Base-by-base conservation (phyloP, 2,329 filamentous ascomycete species). In the Claviceps sp. region DNA sequence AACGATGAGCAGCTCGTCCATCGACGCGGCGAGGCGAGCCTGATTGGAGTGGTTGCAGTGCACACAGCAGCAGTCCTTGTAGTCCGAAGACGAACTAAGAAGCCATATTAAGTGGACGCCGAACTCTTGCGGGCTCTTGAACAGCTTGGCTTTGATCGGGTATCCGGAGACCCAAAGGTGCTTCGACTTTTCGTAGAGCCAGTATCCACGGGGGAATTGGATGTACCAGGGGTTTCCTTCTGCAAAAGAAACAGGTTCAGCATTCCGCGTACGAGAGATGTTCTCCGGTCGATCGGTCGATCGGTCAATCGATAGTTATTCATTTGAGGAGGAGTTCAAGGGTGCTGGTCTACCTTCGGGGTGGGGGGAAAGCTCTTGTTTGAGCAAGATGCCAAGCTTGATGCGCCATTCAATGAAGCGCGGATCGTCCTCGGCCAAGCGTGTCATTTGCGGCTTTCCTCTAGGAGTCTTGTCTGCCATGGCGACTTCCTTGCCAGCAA, bases 51-150 rank as follows among this genome's bases (percentile, higher is more conserved):
- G 55, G 52, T 72, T 73, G 61, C 75, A 78, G 47, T 75, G 70
- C 13, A 72, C 67, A 55, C 75, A 78, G 49, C 72, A 74, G 60
- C 75, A 78, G 55, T 77, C 72, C 45, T 59, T 66, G 47, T 73
- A 72, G 57, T 75, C 71, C 54, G 62, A 65, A 14, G 74, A 76
- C 16, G 63, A 59, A 34, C 74, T 74, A 7, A 74, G 63, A 2
- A 78, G 69, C 74, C 75, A 78, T 48, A 78, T 65, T 24, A 76
- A 56, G 55, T 78, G 75, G 8, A 75, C 63, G 4, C 70, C 72
- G 54, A 78, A 76, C 55, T 78, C 75, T 52, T 76, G 73, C 0
- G 75, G 74, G 44, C 71, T 74, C 60, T 73, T 75, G 59, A 72
- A 78, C 5, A 74, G 63, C 59, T 73, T 75, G 37, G 66, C 59